A percentile compares a stretch with the other conserved stretches of the same genome.
Evolutionary conservation across 2,329 filamentous ascomycete genomes (phyloP).

Genomic region (Xylaria sp.): DNA sequence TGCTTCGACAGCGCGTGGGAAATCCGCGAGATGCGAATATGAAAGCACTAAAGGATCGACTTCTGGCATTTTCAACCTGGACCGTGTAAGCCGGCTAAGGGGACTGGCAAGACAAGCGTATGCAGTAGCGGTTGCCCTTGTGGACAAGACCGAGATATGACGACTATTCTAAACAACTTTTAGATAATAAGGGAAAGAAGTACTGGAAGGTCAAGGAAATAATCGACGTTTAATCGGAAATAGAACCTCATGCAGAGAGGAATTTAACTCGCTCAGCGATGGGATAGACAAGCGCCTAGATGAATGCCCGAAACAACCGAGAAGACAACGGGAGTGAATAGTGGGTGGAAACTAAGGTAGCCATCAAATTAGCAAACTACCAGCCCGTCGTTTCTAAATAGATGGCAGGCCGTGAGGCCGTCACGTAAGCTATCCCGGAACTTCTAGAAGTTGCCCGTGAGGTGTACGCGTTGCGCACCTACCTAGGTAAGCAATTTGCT

Average conservation of each 20-base stretch:
- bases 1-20: slow-evolving; percentile 62
- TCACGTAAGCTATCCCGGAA: slow-evolving; percentile 32
- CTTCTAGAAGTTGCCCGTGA: slow-evolving; percentile 38
- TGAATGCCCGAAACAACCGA: background rate
- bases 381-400: slow-evolving; percentile 30
- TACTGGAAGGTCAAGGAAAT: background rate
- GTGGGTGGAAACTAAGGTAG: background rate
- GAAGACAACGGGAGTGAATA: background rate
- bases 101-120: slow-evolving; percentile 6
- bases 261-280: background rate
- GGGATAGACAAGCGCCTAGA: background rate
- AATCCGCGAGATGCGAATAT: slow-evolving; percentile 61
- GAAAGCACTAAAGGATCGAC: slow-evolving; percentile 59
- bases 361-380: background rate
- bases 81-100: background rate
- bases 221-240: background rate
- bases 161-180: background rate
- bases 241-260: background rate
- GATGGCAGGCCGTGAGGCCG: slow-evolving; percentile 26
- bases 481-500: background rate
- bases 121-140: background rate
- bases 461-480: slow-evolving; percentile 1
- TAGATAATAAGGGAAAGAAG: background rate
- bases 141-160: background rate
- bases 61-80: slow-evolving; percentile 53